Conservation (phyloP, 345 rosid genomes). For the Punica granatum region DNA sequence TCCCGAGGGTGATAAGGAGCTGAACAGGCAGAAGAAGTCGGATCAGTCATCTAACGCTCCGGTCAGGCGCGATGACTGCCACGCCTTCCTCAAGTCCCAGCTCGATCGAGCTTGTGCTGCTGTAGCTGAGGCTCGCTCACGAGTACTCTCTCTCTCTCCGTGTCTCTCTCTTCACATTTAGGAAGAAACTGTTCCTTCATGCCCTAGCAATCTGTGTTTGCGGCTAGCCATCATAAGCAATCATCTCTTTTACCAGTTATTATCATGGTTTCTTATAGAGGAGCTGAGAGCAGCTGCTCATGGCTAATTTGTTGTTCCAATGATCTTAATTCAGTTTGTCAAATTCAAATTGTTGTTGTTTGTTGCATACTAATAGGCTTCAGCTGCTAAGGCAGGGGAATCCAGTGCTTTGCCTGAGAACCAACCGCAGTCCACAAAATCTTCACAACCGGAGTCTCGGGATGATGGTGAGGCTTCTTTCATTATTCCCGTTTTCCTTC, state of each 20-base stretch:
- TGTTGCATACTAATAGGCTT: conserved; percentile 26
- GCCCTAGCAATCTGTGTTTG: not conserved
- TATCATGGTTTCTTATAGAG: not conserved
- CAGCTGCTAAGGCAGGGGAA: conserved; percentile 51
- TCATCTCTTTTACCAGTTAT: not conserved
- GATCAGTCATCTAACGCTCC: conserved; percentile 20
- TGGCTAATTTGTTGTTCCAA: not conserved
- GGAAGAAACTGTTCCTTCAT: not conserved
- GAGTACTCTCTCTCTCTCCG: conserved; percentile 27
- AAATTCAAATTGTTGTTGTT: not conserved
- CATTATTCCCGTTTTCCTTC: not conserved
- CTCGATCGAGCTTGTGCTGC: conserved; percentile 78
- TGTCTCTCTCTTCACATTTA: not conserved
- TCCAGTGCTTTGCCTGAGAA: conserved; percentile 27
- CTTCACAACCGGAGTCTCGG: conserved; percentile 28
- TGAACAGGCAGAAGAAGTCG: not conserved
- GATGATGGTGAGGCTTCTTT: conserved; percentile 27
- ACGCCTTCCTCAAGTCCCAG: conserved; percentile 49
- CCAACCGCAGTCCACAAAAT: conserved; percentile 19
- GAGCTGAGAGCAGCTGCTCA: not conserved
- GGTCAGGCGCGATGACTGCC: conserved; percentile 38
- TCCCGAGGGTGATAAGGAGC: conserved; percentile 4
- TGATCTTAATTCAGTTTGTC: not conserved
- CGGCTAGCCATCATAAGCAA: not conserved
- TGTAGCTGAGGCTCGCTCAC: conserved; percentile 28